phyloP scores from a whole-genome alignment of 2,329 filamentous ascomycete species.

The Penicillium frequentans region DNA sequence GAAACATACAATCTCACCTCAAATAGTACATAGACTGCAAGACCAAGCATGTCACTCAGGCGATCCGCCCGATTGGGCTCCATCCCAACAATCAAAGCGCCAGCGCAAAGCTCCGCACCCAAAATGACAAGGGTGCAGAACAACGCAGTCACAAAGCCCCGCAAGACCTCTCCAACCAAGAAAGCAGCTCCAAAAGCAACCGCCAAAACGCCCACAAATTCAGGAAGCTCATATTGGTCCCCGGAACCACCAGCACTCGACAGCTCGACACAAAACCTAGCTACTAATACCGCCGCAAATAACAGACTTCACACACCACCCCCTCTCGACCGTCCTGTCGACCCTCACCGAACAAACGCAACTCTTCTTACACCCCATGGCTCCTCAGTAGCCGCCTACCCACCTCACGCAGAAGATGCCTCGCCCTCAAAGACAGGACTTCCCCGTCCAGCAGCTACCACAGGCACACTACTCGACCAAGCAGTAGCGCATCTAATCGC shows the following conservation, averaged over 20 bases:
- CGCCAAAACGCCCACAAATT: slow-evolving; percentile 5
- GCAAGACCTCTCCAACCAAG: slow-evolving; percentile 24
- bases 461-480: slow-evolving; percentile 69
- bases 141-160: slow-evolving; percentile 31
- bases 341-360: slow-evolving; percentile 50
- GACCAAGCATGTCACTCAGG: slow-evolving; percentile 50
- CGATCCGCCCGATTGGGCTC: slow-evolving; percentile 52
- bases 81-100: slow-evolving; percentile 19
- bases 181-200: slow-evolving; percentile 17
- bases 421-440: slow-evolving; percentile 44
- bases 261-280: slow-evolving; percentile 30
- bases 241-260: slow-evolving; percentile 14
- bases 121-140: slow-evolving; percentile 22
- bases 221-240: slow-evolving; percentile 20
- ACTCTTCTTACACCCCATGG: slow-evolving; percentile 49
- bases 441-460: slow-evolving; percentile 57
- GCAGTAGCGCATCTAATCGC: slow-evolving; percentile 73
- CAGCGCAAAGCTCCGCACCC: slow-evolving; percentile 21
- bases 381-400: slow-evolving; percentile 49
- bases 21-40: background rate
- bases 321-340: slow-evolving; percentile 46
- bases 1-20: background rate
- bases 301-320: slow-evolving; percentile 49
- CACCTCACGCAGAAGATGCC: slow-evolving; percentile 39
- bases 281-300: slow-evolving; percentile 24